These are phyloP conservation scores for Raffaelea albimanens DNA, from an alignment of 2,329 filamentous ascomycete species.

Conservation along the genomic window DNA sequence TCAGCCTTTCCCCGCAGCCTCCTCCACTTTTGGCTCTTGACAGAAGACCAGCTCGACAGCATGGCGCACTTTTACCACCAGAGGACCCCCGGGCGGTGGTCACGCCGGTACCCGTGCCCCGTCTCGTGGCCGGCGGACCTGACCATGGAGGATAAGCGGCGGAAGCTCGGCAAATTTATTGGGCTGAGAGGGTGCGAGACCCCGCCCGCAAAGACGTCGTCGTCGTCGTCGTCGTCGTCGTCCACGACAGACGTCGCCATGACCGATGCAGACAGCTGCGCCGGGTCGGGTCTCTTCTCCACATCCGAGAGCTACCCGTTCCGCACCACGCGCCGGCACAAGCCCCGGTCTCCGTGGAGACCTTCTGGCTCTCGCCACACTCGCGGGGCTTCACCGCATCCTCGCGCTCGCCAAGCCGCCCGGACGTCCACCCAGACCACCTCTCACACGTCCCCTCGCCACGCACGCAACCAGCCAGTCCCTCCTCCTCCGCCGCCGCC, in stretches of 20 bases:
- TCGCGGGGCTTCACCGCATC: too few relatives aligned
- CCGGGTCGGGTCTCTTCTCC: neutral
- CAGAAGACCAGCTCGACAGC: conserved; percentile 58
- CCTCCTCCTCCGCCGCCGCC: too few relatives aligned
- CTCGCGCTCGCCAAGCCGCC: neutral
- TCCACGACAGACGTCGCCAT: too few relatives aligned
- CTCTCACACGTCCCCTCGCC: too few relatives aligned
- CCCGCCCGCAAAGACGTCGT: conserved; percentile 17
- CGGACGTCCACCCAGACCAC: too few relatives aligned
- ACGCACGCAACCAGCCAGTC: too few relatives aligned
- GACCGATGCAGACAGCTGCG: neutral
- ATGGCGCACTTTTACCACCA: conserved; percentile 69
- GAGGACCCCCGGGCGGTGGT: conserved; percentile 44
- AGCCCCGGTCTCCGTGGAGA: too few relatives aligned
- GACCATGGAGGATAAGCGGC: conserved; percentile 56
- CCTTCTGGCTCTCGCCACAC: too few relatives aligned
- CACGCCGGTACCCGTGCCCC: conserved; percentile 55
- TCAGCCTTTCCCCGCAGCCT: conserved; percentile 56
- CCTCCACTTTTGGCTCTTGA: conserved; percentile 65
- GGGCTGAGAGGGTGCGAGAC: conserved; percentile 51
- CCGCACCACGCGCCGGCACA: too few relatives aligned
- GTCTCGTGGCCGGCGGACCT: conserved; percentile 48
- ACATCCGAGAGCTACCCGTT: too few relatives aligned
- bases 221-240: too few relatives aligned
- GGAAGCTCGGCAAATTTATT: conserved; percentile 65